Base-by-base conservation (phyloP, 176 grass and related monocot genomes). In the Oryza glaberrima region DNA sequence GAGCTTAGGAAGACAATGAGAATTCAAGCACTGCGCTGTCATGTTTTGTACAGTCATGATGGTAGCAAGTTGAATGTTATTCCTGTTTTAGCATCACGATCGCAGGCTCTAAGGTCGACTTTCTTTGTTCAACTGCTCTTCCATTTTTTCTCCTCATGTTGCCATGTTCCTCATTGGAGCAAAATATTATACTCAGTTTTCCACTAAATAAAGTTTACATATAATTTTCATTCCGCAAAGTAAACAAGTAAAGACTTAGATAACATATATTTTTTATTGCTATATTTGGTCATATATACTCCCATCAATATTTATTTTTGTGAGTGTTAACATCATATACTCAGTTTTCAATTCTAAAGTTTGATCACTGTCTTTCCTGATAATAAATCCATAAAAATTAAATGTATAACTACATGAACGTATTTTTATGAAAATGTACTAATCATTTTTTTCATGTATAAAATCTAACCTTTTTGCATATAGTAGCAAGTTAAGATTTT, bases 1-100 rank as follows among this genome's bases (percentile, higher is more conserved):
- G 94, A 97, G 64, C 83, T 97, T 75, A 69, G 87, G 80, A 88
- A 89, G 83, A 89, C 82, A 67, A 94, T 97, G 89, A 88, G 94
- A 90, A 97, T 92, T 79, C 94, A 97, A 64, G 94, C 94, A 69
- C 83, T 97, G 47, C 91, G 87, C 36, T 94, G 91, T 72, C 91
- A 94, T 94, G 87, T 94, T 70, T 81, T 94, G 82, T 97, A 94
- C 88, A 97, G 85, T 82, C 94, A 97, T 77, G 85, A 97, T 97
- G 94, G 94, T 77, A 84, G 85, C 87, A 93, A 92, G 76, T 84
- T 97, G 72, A 84, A 92, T 79, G 12, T 97, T 47, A 94, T 97
- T 88, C 91, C 94, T 76, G 87, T 94, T 75, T 81, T 97, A 56
- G 91, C 94, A 69, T 94, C 91, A n/a, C 81, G 89, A 67, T 97